Evolutionary conservation across 1,284 basidiomycete genomes (phyloP), one percentile per base, ranked within the genome.

Genomic region (Cutaneotrichosporon sp.): DNA sequence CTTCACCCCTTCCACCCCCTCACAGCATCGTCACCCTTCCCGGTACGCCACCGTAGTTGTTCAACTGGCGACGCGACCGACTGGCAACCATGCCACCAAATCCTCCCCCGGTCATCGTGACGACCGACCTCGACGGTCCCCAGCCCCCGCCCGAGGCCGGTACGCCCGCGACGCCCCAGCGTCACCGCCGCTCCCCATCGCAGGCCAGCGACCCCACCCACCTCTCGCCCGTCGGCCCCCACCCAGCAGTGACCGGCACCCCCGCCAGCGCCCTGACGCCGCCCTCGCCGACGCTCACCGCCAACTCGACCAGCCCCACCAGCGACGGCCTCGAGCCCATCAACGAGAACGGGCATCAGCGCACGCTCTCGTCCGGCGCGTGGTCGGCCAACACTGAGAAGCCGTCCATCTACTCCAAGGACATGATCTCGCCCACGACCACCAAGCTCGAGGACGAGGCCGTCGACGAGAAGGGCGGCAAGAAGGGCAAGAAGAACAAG

Each of bases 251-350:
- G n/a, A 67, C 29, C 29, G 29, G 29, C 29, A 5, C 29, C 29
- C 29, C 29, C 29, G 29, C 29, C 29, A 29, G 5, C 9, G 9
- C 58, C 18, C 59, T 70, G 54, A 67, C 71, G 10, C 74, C 74
- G 1, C 73, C 74, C 42, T 76, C 76, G 4, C 76, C 76, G 8
- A 74, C 76, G 1, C 59, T 75, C 22, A 74, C 72, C 46, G 70
- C 62, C 59, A 66, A 67, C 38, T 42, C 38, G 38, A 7, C 65
- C 13, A 69, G 71, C 14, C 70, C 76, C 18, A 64, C 70, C 2
- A 66, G 79, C 42, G 88, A 84, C 2, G 87, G 86, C 2, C 81
- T 89, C 6, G 74, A 82, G 18, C 79, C 89, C 14, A 82, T 89
- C 29, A 81, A 81, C 25, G 66, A 73, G 50, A n/a, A 57, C 29